Base-by-base conservation (phyloP, 805 yeast species). In the Kurtzmaniella fragi region DNA sequence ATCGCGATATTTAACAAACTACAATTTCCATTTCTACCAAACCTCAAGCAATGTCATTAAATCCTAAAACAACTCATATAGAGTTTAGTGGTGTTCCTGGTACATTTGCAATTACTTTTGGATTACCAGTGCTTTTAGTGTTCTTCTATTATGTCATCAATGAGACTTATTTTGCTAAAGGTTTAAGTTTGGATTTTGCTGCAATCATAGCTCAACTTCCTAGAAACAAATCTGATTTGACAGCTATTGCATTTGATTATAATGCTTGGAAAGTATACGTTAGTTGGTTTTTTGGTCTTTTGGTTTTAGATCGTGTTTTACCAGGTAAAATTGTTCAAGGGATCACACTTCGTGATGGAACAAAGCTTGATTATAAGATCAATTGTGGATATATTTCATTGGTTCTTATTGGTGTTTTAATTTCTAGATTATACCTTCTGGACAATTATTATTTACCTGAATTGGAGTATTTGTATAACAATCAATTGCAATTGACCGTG, bases 81-180 rank as follows among this genome's bases (percentile, higher is more conserved):
- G 98, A 91, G 59, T 91, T 91, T 59, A 73, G 75, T 26, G 99
- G 99, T 0, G 60, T 73, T 4, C 58, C 75, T 1, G 99, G 99
- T 4, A 88, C 93, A 0, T 32, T 78, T 2, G 72, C 69, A 3
- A 75, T 91, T 41, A 63, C 91, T 0, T 12, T 78, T 1, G 83
- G 83, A 1, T 67, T 91, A 17, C 96, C 97, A 1, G 32, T 70
- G 0, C 64, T 87, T 9, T 71, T 84, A 13, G 59, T 80, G 9
- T 60, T 73, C 17, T 68, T 90, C 41, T 80, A 79, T 39, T 69
- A 82, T 38, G 61, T 78, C 41, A 67, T 82, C 46, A 87, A 89
- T 51, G 80, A 78, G 28, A 50, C 59, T 10, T 82, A 82, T 53
- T 68, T 74, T 34, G 54, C 75, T 28, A 56, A 61, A 17, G 87